Conservation (phyloP, 2,329 filamentous ascomycete genomes). For the Colletotrichum sp. region DNA sequence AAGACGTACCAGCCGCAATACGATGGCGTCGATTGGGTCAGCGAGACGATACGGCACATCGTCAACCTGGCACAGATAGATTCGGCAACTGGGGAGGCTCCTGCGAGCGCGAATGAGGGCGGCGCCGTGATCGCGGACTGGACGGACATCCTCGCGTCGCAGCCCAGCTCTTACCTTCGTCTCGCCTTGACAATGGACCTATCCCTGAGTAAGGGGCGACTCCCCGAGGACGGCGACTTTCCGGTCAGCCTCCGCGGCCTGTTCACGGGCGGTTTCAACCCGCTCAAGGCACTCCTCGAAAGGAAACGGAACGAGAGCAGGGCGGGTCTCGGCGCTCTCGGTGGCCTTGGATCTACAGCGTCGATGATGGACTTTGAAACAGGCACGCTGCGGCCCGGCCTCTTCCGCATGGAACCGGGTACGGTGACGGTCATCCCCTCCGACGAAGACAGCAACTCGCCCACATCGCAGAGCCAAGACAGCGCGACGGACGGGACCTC, state of each 20-base stretch:
- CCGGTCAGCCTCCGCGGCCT: constrained; percentile 41
- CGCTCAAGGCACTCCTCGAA: constrained; percentile 36
- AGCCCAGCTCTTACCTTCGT: constrained; percentile 45
- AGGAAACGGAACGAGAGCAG: constrained; percentile 23
- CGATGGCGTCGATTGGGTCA: constrained; percentile 50
- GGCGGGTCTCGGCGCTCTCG: background rate
- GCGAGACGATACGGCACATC: constrained; percentile 47
- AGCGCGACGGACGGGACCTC: constrained; percentile 13
- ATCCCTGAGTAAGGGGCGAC: constrained; percentile 44
- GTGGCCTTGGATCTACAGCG: background rate
- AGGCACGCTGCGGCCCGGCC: background rate
- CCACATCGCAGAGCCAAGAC: constrained; percentile 8
- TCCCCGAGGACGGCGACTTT: constrained; percentile 45
- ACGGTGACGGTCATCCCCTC: constrained; percentile 19
- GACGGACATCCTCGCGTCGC: constrained; percentile 45
- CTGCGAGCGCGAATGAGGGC: constrained; percentile 8
- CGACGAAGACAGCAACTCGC: constrained; percentile 24
- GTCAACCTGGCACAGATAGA: constrained; percentile 42
- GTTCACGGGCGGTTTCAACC: constrained; percentile 41
- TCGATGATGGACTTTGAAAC: constrained; percentile 11
- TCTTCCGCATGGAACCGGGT: constrained; percentile 17
- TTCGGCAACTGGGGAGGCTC: constrained; percentile 4
- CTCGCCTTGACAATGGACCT: constrained; percentile 49
- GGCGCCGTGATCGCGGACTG: constrained; percentile 38
- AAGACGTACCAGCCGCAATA: constrained; percentile 50